Evolutionary conservation across 139 green algal species (phyloP).

Genomic region (Nannochloris sp.): DNA sequence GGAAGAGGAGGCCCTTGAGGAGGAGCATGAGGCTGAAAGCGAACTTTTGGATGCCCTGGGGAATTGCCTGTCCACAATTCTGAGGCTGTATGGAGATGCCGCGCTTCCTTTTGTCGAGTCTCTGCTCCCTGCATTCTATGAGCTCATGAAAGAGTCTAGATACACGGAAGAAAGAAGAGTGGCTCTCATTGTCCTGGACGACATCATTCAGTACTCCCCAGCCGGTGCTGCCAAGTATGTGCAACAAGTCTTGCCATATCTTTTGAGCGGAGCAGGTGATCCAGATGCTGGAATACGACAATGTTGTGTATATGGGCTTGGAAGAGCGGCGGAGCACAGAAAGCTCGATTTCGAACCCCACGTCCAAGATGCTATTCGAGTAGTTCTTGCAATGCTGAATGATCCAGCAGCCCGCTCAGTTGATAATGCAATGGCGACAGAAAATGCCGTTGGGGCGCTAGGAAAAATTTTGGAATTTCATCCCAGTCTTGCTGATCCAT

Average conservation of each 20-base stretch:
- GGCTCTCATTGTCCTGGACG: constrained; percentile 87
- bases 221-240: constrained; percentile 59
- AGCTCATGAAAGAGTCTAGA: constrained; percentile 49
- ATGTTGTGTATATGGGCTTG: constrained; percentile 85
- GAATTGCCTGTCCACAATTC: constrained; percentile 46
- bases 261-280: constrained; percentile 45
- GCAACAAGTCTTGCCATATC: constrained; percentile 50
- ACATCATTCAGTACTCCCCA: constrained; percentile 79
- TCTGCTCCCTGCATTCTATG: constrained; percentile 63
- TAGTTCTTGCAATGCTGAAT: constrained; percentile 27
- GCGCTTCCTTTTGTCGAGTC: constrained; percentile 74
- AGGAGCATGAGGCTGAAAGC: constrained; percentile 85
- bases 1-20: constrained; percentile 80
- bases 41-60: constrained; percentile 72
- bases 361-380: constrained; percentile 23
- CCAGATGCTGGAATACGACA: constrained; percentile 72
- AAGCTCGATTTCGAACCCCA: constrained; percentile 44
- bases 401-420: constrained; percentile 35
- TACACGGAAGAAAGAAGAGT: constrained; percentile 70
- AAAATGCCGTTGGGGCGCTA: constrained; percentile 70
- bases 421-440: constrained; percentile 63
- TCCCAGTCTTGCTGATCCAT: constrained; percentile 9
- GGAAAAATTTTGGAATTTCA: constrained; percentile 47
- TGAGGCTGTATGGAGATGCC: constrained; percentile 66
- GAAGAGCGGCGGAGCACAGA: constrained; percentile 58